Evolutionary conservation across 495 filamentous ascomycete genomes (phyloP).

Genomic region (Podospora pseudopauciseta): DNA sequence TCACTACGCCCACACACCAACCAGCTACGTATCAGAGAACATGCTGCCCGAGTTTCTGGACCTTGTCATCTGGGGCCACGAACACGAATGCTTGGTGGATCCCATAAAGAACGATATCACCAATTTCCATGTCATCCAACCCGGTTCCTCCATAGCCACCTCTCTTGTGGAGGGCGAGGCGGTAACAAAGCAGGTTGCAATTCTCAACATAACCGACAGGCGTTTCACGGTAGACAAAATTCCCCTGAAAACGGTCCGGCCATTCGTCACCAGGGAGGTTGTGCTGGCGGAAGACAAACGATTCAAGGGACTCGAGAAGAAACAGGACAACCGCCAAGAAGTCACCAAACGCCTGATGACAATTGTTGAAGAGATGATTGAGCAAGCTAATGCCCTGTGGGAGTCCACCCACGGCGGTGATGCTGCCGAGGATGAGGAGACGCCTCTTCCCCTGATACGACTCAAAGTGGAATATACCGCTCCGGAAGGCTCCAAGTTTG

Average conservation of each 20-base stretch:
- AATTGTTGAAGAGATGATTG: constrained; percentile 80
- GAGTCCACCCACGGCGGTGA: constrained; percentile 59
- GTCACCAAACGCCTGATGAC: constrained; percentile 71
- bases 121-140: constrained; percentile 93
- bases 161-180: constrained; percentile 89
- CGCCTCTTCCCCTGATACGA: constrained; percentile 78
- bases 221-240: constrained; percentile 79
- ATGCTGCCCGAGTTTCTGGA: constrained; percentile 91
- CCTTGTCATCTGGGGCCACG: constrained; percentile 93
- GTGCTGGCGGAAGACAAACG: constrained; percentile 68
- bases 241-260: constrained; percentile 81
- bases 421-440: constrained; percentile 56
- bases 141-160: constrained; percentile 92
- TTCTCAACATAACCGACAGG: constrained; percentile 77
- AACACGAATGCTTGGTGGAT: constrained; percentile 93
- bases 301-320: constrained; percentile 71
- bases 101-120: constrained; percentile 78
- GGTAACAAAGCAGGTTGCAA: constrained; percentile 82
- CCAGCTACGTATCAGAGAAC: constrained; percentile 87
- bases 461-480: constrained; percentile 88
- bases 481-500: constrained; percentile 79
- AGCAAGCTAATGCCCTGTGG: constrained; percentile 81
- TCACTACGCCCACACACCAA: constrained; percentile 84
- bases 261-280: constrained; percentile 85
- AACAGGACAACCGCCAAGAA: constrained; percentile 75